Base-by-base conservation (phyloP, 176 grass and related monocot species). In the Rhynchospora tenuis region DNA sequence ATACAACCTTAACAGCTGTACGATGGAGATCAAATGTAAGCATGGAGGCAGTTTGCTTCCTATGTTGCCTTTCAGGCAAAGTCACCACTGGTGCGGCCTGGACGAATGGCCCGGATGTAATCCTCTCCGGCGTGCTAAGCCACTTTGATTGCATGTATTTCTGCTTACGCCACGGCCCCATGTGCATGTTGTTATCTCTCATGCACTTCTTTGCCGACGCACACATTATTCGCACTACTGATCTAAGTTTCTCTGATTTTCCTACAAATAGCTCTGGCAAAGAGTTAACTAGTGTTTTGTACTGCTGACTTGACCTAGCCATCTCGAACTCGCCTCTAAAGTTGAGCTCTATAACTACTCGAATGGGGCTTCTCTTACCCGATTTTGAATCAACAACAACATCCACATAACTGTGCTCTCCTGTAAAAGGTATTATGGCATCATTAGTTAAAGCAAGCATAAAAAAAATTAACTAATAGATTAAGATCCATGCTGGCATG, bases 111-210 rank as follows among this genome's bases (percentile, higher is more conserved):
- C 57, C 33, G 0, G 84, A 42, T 58, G 67, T 64, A 31, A 81
- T 68, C 31, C 85, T 68, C 62, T 86, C 75, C 0, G 85, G 85
- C 7, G 75, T 81, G 48, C 85, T 66, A 3, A 81, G n/a, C 85
- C 85, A 86, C 59, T 86, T 86, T 13, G 85, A 81, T 15, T 66
- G 73, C 85, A 86, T 86, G 62, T 79, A 86, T 69, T 86, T 81
- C 77, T 90, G 93, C 89, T 95, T 93, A 80, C 93, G 81, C 93
- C 96, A 99, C 0, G 96, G 96, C 0, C 88, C 93, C 71, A 95
- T 89, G 86, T 99, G 96, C 96, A 93, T 99, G 81, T 91, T 93
- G 89, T 90, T 99, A 23, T 99, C 96, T 86, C 91, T 95, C 93
- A 93, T 95, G 88, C 88, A 90, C 89, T 87, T 89, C 88, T 95